Evolutionary conservation across 1,284 basidiomycete genomes (phyloP), one percentile per base, ranked within the genome.

Genomic region (Fomitopsis pinicola): DNA sequence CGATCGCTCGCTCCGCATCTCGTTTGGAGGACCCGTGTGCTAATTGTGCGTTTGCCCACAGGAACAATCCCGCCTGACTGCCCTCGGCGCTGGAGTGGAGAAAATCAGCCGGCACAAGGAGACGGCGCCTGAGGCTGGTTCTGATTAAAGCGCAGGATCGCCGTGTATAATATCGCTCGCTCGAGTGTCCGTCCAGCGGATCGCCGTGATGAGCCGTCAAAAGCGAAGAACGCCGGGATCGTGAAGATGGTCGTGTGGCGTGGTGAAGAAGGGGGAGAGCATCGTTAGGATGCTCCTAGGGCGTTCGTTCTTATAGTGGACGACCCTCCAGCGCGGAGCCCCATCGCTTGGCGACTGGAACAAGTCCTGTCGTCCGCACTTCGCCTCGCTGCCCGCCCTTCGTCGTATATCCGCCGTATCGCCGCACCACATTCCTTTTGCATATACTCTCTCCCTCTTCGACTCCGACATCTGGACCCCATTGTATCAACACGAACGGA

Each of bases 21-120:
- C 40, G 6, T 44, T 12, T 40, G 42, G 6, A 15, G 30, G 42
- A 44, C 26, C 53, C 46, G 40, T n/a, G 14, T 19, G 58, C 36
- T 59, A 44, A 62, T 58, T 45, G 22, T 36, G 40, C 28, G 1
- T 42, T 33, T 42, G 17, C 55, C 15, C 55, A 36, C 56, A 67
- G 65, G 61, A 64, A 57, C 59, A 55, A 44, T 54, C 61, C 42
- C 40, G 78, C 57, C 78, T 75, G 63, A 82, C 80, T 33, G 74
- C 78, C 15, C 15, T 58, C 6, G 80, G 85, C 28, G 88, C 88
- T 12, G 86, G 88, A 35, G 82, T 91, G 44, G 89, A 91, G 77
- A 88, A 89, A 75, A 78, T 90, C 66, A 86, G 83, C 69, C 77
- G 86, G 65, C 88, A 89, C 59, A 61, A 65, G 60, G 67, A 67